phyloP scores from a whole-genome alignment of 139 green algal genomes.

The Deuterostichococcus epilithicus region DNA sequence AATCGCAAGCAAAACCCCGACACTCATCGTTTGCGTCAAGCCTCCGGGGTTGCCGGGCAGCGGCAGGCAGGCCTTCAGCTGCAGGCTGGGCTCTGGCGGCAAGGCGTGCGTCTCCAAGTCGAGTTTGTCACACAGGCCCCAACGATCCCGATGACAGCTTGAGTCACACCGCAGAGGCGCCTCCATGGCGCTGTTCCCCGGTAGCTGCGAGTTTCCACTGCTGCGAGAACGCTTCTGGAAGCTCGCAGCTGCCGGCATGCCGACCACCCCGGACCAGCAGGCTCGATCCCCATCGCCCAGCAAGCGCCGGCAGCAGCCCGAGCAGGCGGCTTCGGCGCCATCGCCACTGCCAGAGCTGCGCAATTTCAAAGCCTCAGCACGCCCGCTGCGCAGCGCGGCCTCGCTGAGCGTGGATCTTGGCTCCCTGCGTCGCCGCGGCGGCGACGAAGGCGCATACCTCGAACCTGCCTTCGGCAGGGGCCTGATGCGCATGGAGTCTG shows the following conservation, averaged over 20 bases:
- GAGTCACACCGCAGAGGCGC: neutral
- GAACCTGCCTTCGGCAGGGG: neutral
- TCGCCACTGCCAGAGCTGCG: neutral
- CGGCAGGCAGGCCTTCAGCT: no score
- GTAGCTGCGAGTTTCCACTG: neutral
- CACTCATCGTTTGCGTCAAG: no score
- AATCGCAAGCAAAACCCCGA: no score
- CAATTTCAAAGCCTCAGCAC: neutral
- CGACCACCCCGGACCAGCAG: neutral
- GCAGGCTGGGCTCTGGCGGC: no score
- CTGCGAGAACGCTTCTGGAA: neutral
- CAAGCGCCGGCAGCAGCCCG: neutral
- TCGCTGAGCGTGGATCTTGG: neutral
- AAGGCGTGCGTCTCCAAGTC: no score
- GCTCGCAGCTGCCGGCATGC: neutral
- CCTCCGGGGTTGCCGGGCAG: no score
- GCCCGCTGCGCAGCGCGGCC: no score
- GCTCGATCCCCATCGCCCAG: no score
- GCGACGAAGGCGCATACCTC: neutral
- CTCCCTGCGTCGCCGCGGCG: neutral
- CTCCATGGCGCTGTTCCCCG: neutral
- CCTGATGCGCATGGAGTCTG: neutral
- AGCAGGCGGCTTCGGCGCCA: no score
- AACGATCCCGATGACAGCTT: neutral
- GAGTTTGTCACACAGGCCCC: no score